A percentile compares a stretch with the other conserved stretches of the same genome.
Conservation (phyloP, 2,329 filamentous ascomycete genomes). For the Calonectria montana region DNA sequence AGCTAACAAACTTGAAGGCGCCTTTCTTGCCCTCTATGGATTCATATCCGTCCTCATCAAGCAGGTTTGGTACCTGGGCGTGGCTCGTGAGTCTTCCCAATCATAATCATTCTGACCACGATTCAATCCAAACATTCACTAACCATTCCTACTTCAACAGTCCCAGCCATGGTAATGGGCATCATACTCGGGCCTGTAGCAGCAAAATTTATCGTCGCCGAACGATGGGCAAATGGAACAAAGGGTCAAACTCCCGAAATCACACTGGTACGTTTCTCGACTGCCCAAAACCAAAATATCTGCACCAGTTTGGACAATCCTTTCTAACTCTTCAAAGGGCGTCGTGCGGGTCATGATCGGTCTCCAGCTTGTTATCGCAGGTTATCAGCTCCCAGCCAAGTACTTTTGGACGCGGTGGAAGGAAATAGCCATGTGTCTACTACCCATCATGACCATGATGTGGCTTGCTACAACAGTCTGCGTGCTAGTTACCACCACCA, state of each 20-base stretch:
- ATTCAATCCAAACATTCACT: neutral
- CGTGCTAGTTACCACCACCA: conserved; percentile 65
- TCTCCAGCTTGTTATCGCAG: conserved; percentile 72
- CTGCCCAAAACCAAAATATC: neutral
- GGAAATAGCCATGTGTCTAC: conserved; percentile 64
- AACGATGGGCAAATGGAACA: conserved; percentile 39
- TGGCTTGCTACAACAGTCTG: conserved; percentile 70
- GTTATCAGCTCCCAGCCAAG: conserved; percentile 69
- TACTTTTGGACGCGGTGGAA: conserved; percentile 63
- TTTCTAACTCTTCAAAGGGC: conserved; percentile 44
- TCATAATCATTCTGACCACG: too few species aligned
- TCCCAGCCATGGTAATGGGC: conserved; percentile 66
- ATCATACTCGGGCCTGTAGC: conserved; percentile 65
- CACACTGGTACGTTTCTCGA: conserved; percentile 49
- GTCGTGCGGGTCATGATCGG: conserved; percentile 71
- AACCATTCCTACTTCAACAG: conserved; percentile 44
- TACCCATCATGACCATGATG: conserved; percentile 72
- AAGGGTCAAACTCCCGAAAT: conserved; percentile 50
- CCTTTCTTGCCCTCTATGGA: conserved; percentile 61
- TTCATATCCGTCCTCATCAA: conserved; percentile 65
- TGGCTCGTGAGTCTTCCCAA: conserved; percentile 57
- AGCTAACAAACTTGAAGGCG: conserved; percentile 44
- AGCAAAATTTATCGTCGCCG: conserved; percentile 62
- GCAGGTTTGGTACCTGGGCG: conserved; percentile 64
- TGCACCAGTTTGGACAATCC: too few species aligned